These are phyloP conservation scores for Phytophthora podocarpi DNA, from an alignment of 352 stramenopile species.

Conservation along the genomic window DNA sequence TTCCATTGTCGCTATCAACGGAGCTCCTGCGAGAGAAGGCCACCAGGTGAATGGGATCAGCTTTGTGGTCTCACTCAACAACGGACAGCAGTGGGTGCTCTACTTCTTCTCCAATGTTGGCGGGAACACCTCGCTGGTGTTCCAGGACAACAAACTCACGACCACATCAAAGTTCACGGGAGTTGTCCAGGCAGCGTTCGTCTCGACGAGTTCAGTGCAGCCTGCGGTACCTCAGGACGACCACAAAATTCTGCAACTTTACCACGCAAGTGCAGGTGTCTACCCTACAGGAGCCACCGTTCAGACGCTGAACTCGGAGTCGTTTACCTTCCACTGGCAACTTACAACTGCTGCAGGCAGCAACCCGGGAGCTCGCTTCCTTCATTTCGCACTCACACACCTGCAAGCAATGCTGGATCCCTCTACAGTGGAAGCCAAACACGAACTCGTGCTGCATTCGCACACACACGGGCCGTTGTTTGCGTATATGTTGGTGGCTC, in stretches of 20 bases:
- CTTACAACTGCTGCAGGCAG: conserved; percentile 33
- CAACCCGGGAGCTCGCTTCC: conserved; percentile 38
- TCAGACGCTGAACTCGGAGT: conserved; percentile 34
- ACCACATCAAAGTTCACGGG: conserved; percentile 60
- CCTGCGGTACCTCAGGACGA: conserved; percentile 25
- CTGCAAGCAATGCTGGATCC: conserved; percentile 59
- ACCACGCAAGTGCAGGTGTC: conserved; percentile 59
- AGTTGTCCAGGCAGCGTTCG: conserved; percentile 67
- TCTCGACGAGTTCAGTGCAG: conserved; percentile 48
- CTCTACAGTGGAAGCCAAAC: conserved; percentile 40
- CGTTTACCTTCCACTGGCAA: conserved; percentile 70
- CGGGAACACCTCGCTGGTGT: conserved; percentile 31
- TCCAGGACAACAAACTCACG: conserved; percentile 58
- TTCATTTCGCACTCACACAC: conserved; percentile 78
- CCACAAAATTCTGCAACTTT: conserved; percentile 59
- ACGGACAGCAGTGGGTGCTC: conserved; percentile 74
- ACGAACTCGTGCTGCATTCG: conserved; percentile 66
- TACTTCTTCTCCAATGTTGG: conserved; percentile 55
- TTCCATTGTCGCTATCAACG: conserved; percentile 63
- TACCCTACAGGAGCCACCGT: conserved; percentile 39
- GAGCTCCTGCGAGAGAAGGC: conserved; percentile 37
- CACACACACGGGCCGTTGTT: conserved; percentile 76
- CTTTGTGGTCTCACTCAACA: conserved; percentile 77
- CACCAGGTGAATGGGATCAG: conserved; percentile 42
- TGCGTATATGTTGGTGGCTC: conserved; percentile 47